A percentile compares a stretch with the other conserved stretches of the same genome.
These are phyloP conservation scores for Microthlaspi erraticum DNA, from an alignment of 345 rosid species.

Conservation along the genomic window DNA sequence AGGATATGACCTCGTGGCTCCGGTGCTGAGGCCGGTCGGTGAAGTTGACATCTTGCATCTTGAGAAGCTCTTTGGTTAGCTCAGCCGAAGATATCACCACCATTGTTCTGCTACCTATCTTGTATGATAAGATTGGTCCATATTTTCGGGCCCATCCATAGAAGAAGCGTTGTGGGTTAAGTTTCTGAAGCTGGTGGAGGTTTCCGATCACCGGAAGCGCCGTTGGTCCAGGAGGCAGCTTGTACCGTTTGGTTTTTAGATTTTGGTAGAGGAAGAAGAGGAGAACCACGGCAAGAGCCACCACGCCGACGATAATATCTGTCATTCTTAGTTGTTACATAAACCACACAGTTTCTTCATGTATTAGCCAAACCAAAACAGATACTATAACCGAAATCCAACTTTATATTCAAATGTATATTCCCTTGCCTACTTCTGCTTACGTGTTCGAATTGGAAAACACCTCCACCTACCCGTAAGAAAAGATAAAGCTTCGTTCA, in stretches of 20 bases:
- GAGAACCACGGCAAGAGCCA: conserved; percentile 33
- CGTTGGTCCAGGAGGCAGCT: conserved; percentile 55
- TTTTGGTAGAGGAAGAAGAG: conserved; percentile 40
- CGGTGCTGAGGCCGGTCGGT: conserved; percentile 39
- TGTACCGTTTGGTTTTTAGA: background rate
- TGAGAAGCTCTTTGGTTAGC: conserved; percentile 48
- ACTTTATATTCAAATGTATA: background rate
- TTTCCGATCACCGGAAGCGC: conserved; percentile 60
- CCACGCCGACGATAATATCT: conserved; percentile 25
- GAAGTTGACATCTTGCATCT: conserved; percentile 45
- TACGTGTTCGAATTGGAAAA: conserved; percentile 22
- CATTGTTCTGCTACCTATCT: conserved; percentile 41
- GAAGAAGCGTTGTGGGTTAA: conserved; percentile 43
- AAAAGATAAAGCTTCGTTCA: no score
- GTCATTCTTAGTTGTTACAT: conserved; percentile 27
- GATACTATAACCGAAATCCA: background rate
- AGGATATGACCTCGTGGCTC: conserved; percentile 36
- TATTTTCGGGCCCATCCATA: conserved; percentile 50
- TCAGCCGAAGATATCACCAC: conserved; percentile 54
- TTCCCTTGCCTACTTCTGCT: conserved; percentile 9
- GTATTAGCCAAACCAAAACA: background rate
- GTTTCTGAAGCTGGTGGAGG: conserved; percentile 49
- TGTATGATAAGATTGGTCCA: conserved; percentile 55
- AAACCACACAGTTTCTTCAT: background rate
- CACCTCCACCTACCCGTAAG: conserved; percentile 17